A percentile compares a stretch with the other conserved stretches of the same genome.
These are phyloP conservation scores for Endoconidiophora laricicola DNA, from an alignment of 2,329 filamentous ascomycete genomes.

Conservation along the genomic window DNA sequence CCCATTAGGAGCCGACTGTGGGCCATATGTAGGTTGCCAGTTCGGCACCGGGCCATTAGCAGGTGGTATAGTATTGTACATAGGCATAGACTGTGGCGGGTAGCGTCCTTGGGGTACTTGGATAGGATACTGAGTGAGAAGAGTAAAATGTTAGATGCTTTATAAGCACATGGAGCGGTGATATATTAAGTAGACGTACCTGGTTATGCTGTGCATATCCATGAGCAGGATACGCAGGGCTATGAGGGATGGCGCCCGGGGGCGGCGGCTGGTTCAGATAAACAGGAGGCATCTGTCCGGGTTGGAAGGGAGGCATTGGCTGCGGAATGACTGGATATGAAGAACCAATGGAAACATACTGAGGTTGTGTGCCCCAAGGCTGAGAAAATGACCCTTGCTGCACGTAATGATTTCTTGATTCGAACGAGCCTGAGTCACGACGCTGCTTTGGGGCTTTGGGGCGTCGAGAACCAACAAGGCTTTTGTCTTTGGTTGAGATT, in stretches of 20 bases:
- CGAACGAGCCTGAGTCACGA: constrained; percentile 47
- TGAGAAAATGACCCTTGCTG: constrained; percentile 45
- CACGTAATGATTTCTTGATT: constrained; percentile 52
- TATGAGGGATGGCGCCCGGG: constrained; percentile 18
- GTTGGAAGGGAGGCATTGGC: background rate
- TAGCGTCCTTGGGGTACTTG: background rate
- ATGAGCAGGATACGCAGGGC: constrained; percentile 25
- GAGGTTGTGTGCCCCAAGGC: constrained; percentile 36
- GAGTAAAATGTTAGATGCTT: background rate
- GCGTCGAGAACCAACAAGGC: constrained; percentile 43
- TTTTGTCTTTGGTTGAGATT: constrained; percentile 62
- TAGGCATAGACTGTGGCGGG: background rate
- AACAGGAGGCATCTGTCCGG: background rate
- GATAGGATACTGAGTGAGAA: background rate
- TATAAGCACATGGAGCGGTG: no score
- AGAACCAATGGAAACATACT: constrained; percentile 26
- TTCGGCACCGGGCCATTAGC: constrained; percentile 16
- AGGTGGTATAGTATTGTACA: background rate
- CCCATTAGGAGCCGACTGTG: constrained; percentile 8
- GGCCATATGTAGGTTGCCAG: constrained; percentile 19
- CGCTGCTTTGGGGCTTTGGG: constrained; percentile 46
- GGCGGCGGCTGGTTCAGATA: constrained; percentile 13
- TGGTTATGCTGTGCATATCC: constrained; percentile 15
- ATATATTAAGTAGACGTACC: constrained; percentile 22
- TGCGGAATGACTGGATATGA: constrained; percentile 1